A percentile compares a stretch with the other conserved stretches of the same genome.
Conservation (phyloP, 2,329 filamentous ascomycete genomes). For the Apiospora pterosperma region DNA sequence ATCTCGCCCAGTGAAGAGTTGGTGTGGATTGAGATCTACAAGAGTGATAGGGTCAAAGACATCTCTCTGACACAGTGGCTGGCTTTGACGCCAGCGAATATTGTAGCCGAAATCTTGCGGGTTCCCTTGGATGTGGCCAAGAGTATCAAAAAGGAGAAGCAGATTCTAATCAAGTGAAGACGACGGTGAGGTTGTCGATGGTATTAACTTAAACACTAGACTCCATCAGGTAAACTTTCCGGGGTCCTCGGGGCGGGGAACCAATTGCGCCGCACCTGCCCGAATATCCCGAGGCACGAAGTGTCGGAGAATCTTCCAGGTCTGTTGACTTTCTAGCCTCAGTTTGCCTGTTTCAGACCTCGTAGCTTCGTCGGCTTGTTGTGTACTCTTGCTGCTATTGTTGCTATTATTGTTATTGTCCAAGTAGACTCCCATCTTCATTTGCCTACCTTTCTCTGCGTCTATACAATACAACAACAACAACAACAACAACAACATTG, state of each 20-base stretch:
- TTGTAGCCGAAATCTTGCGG: conserved; percentile 59
- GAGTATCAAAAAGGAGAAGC: conserved; percentile 61
- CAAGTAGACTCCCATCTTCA: background rate
- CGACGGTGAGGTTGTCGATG: background rate
- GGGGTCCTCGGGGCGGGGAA: background rate
- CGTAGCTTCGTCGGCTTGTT: background rate
- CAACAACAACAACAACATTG: background rate
- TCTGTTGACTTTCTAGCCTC: background rate
- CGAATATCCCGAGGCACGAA: background rate
- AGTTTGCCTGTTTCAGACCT: background rate
- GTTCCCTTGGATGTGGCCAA: conserved; percentile 54
- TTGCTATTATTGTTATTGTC: background rate
- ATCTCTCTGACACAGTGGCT: conserved; percentile 68
- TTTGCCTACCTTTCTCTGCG: background rate
- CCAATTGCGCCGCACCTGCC: background rate
- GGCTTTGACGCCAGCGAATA: conserved; percentile 60
- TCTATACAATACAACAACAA: background rate
- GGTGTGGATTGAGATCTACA: conserved; percentile 68
- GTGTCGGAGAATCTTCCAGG: background rate
- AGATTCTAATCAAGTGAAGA: conserved; percentile 42
- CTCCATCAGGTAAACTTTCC: background rate
- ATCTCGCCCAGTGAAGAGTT: conserved; percentile 60
- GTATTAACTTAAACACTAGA: background rate
- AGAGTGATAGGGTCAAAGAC: conserved; percentile 63
- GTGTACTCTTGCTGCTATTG: too few species aligned